A percentile compares a stretch with the other conserved stretches of the same genome.
Conservation (phyloP, 2,329 filamentous ascomycete genomes). For the Ophiocordyceps polyrhachis-furcata region DNA sequence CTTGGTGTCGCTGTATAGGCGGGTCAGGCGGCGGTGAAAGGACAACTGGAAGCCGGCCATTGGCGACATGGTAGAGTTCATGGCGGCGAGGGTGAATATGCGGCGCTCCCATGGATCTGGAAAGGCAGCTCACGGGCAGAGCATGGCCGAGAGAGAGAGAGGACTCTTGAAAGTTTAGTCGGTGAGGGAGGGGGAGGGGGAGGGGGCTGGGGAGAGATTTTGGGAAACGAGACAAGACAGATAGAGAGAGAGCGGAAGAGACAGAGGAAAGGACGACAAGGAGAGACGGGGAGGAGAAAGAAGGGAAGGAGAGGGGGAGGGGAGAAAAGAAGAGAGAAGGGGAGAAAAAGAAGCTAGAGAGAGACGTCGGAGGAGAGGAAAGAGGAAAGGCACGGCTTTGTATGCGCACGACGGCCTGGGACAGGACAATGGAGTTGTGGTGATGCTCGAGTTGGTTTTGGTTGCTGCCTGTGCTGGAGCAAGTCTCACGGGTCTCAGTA, state of each 20-base stretch:
- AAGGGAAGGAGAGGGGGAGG: not conserved
- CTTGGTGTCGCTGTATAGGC: conserved; percentile 68
- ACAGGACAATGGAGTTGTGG: not conserved
- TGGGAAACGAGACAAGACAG: too few species aligned
- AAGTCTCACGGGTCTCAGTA: not conserved
- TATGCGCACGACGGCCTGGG: not conserved
- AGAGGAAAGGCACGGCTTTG: not conserved
- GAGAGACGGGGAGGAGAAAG: not conserved
- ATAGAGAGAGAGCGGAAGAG: not conserved
- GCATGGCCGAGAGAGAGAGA: too few species aligned
- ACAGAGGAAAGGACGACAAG: not conserved
- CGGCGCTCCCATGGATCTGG: not conserved
- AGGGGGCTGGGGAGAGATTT: not conserved
- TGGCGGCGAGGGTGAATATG: conserved; percentile 7
- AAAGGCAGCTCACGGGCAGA: not conserved
- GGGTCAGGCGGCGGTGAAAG: conserved; percentile 44
- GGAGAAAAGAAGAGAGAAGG: not conserved
- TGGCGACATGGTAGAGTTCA: conserved; percentile 30
- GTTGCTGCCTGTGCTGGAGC: not conserved
- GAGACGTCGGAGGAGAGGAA: not conserved
- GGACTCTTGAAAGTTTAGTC: too few species aligned
- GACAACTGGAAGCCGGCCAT: conserved; percentile 34
- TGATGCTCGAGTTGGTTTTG: not conserved
- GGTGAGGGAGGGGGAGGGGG: too few species aligned
- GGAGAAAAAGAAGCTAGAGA: not conserved